Conservation (phyloP, 768 basidiomycete genomes). For the Kwoniella mangroviensis region DNA sequence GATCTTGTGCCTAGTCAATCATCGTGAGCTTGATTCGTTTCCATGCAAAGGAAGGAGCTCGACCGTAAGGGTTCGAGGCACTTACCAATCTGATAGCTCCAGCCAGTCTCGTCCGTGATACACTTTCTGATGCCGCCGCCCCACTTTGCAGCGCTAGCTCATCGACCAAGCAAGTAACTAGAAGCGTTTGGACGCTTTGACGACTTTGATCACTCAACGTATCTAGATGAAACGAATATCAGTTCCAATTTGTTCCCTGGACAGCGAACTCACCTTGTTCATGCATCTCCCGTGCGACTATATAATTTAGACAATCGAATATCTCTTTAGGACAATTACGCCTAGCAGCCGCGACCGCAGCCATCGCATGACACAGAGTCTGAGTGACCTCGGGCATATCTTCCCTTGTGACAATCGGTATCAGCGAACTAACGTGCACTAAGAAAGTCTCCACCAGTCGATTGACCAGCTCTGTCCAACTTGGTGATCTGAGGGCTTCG, state of each 20-base stretch:
- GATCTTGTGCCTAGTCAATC: slow-evolving; percentile 27
- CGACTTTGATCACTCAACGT: slow-evolving; percentile 21
- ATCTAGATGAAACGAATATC: slow-evolving; percentile 10
- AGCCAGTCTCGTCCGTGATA: slow-evolving; percentile 19
- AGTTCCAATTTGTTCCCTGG: no score
- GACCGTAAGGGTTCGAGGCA: not conserved
- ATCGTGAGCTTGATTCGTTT: not conserved
- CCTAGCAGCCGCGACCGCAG: slow-evolving; percentile 26
- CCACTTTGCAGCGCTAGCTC: slow-evolving; percentile 24
- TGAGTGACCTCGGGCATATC: slow-evolving; percentile 22
- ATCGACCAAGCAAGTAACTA: slow-evolving; percentile 26
- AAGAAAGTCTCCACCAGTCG: slow-evolving; percentile 32
- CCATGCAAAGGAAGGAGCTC: not conserved
- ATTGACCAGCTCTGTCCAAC: slow-evolving; percentile 30
- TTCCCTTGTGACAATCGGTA: slow-evolving; percentile 28
- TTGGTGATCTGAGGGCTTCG: slow-evolving; percentile 26
- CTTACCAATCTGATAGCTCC: slow-evolving; percentile 32
- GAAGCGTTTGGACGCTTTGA: slow-evolving; percentile 29
- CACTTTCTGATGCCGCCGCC: slow-evolving; percentile 14
- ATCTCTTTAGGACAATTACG: slow-evolving; percentile 33
- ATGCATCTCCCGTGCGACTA: slow-evolving; percentile 25
- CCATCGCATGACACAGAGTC: slow-evolving; percentile 26
- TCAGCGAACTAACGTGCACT: slow-evolving; percentile 24
- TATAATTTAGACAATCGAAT: slow-evolving; percentile 27
- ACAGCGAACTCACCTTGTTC: slow-evolving; percentile 22